These are phyloP conservation scores for Pestalotiopsis sp. DNA, from an alignment of 2,329 filamentous ascomycete genomes.

Conservation along the genomic window DNA sequence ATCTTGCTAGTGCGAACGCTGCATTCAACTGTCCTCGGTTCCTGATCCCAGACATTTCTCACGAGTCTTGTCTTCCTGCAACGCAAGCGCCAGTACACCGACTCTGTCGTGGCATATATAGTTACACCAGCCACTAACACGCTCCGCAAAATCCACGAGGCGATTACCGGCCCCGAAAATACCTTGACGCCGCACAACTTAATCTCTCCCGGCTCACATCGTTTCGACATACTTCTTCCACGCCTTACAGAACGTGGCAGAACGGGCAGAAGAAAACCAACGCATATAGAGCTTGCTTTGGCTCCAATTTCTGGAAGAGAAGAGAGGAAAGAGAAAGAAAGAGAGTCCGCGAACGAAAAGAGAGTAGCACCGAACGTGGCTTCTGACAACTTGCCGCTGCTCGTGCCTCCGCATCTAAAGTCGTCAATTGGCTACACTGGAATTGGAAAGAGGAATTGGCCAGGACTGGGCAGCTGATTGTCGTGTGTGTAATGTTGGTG, in stretches of 20 bases:
- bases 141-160: constrained; percentile 32
- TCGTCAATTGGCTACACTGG: constrained; percentile 24
- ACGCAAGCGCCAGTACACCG: constrained; percentile 32
- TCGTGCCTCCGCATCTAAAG: constrained; percentile 21
- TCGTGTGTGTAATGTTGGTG: constrained; percentile 47
- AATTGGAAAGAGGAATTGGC: constrained; percentile 27
- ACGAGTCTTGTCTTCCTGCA: constrained; percentile 29
- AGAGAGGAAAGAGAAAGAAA: not conserved
- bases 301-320: not conserved
- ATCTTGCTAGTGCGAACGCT: constrained; percentile 29
- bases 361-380: constrained; percentile 27
- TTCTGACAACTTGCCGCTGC: constrained; percentile 24
- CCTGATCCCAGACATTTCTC: constrained; percentile 21
- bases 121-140: constrained; percentile 32
- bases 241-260: constrained; percentile 3
- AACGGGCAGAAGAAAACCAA: constrained; percentile 1
- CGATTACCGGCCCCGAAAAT: constrained; percentile 27
- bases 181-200: constrained; percentile 28
- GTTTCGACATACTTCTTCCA: constrained; percentile 12
- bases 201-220: constrained; percentile 7
- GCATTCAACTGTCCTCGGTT: constrained; percentile 25
- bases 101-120: constrained; percentile 27
- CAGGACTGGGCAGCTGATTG: constrained; percentile 41
- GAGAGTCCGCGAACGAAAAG: constrained; percentile 14
- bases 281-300: constrained; percentile 2